Evolutionary conservation across 345 rosid genomes (phyloP).

Genomic region (Euphorbia lathyris): DNA sequence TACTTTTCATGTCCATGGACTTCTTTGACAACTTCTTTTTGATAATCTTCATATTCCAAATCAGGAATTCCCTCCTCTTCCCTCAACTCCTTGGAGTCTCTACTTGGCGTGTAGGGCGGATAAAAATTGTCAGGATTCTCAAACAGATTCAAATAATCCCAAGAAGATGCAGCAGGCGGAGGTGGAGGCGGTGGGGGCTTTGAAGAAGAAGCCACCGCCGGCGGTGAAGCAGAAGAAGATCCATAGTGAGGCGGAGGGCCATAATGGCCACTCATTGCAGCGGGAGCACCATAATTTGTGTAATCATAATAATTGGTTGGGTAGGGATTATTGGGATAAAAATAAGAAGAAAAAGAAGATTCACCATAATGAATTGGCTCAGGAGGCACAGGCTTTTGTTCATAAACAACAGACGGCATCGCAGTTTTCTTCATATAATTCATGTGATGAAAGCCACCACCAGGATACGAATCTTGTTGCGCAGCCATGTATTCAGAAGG

Average conservation of each 20-base stretch:
- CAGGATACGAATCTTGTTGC: constrained; percentile 25
- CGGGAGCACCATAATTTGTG: constrained; percentile 26
- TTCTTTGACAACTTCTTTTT: constrained; percentile 67
- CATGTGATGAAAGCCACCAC: constrained; percentile 55
- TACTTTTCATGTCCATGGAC: constrained; percentile 50
- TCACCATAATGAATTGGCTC: constrained; percentile 59
- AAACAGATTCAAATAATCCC: constrained; percentile 80
- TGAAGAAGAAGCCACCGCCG: constrained; percentile 37
- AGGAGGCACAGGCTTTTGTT: constrained; percentile 56
- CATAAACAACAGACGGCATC: constrained; percentile 50
- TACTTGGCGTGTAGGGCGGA: constrained; percentile 47
- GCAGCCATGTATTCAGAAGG: constrained; percentile 26
- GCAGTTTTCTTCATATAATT: constrained; percentile 75
- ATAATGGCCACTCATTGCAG: constrained; percentile 30
- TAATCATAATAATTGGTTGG: constrained; percentile 31
- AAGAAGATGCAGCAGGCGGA: constrained; percentile 58
- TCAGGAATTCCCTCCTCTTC: constrained; percentile 98
- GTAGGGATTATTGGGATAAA: constrained; percentile 22
- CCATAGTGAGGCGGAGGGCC: constrained; percentile 35
- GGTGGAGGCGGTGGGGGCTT: constrained; percentile 83
- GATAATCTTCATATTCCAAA: constrained; percentile 73
- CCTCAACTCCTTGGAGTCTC: constrained; percentile 73
- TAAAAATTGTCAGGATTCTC: constrained; percentile 47
- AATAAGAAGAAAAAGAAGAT: constrained; percentile 42
- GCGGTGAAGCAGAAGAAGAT: constrained; percentile 27